Evolutionary conservation across 2,329 filamentous ascomycete species (phyloP), one percentile per base, ranked within the genome.

Genomic region (Fusarium subtropicale): DNA sequence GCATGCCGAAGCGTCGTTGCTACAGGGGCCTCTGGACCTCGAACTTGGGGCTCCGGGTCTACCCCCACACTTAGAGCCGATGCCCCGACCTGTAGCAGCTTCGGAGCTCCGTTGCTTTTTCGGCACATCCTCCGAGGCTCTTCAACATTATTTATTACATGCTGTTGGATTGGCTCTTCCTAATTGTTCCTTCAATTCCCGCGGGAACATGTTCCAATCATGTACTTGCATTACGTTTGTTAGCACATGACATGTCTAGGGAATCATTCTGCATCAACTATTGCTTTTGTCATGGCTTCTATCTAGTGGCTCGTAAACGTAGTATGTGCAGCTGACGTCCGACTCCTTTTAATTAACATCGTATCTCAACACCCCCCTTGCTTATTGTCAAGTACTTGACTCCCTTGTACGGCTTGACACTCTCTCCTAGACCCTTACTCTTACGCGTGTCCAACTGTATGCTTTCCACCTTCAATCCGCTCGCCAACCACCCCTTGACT

Each of bases 331-430:
- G 47, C 26, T 53, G 41, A 39, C 36, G 31, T 58, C 38, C 63
- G 38, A 30, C 42, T 48, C 42, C 33, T 48, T 48, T 44, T 47
- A 11, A 34, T 54, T 57, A 89, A 76, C 88, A 90, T 72, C 89
- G 82, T 71, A 89, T 84, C 78, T 91, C 89, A 42, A 91, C 83
- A 24, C 88, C 89, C 16, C 86, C 85, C 67, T 88, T 88, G 75
- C 88, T 91, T 50, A 91, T 83, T 18, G 94, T 97, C 73, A 99
- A 79, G 80, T 99, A 99, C 81, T 99, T 99, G 71, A 99, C 96
- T 2, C 96, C 96, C 81, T 98, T 99, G 81, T 97, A 98, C 26
- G 96, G 96, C 81, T 94, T 97, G 39, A 98, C 89, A 4, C 92
- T 89, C 71, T 97, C 93, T 0, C 93, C 93, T 46, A 99, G 75